Evolutionary conservation across 139 green algal species (phyloP).

Genomic region (Coccomyxa sp.): DNA sequence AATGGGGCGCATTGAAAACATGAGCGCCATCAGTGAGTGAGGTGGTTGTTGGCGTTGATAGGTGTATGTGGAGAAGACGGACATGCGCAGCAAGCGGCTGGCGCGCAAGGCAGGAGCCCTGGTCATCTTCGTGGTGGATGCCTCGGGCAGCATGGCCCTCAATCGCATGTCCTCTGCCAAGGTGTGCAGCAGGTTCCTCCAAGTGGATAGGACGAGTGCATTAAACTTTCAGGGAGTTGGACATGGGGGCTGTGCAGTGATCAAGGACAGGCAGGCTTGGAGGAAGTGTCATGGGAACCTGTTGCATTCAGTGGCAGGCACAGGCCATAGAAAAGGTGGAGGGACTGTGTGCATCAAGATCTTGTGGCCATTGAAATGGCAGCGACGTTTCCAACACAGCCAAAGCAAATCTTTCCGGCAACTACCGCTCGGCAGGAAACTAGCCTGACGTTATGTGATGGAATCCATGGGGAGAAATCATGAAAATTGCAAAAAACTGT

Average conservation of each 20-base stretch:
- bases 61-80: slow-evolving; percentile 95
- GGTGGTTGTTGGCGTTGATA: not conserved
- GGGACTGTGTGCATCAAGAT: too few relatives aligned
- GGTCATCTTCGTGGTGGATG: slow-evolving; percentile 87
- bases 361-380: too few relatives aligned
- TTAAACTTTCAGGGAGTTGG: not conserved
- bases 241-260: not conserved
- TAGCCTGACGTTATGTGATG: too few relatives aligned
- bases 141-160: slow-evolving; percentile 92
- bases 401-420: too few relatives aligned
- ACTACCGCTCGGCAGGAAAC: too few relatives aligned
- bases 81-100: slow-evolving; percentile 96
- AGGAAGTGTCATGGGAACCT: not conserved
- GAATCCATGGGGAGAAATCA: too few relatives aligned
- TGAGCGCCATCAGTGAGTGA: too few relatives aligned
- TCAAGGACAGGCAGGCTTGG: not conserved
- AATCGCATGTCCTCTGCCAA: slow-evolving; percentile 98
- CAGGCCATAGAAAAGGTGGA: too few relatives aligned
- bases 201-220: not conserved
- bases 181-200: slow-evolving; percentile 8
- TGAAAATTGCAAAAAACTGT: not conserved
- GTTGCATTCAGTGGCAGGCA: too few relatives aligned
- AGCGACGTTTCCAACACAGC: too few relatives aligned
- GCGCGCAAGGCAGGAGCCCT: slow-evolving; percentile 94
- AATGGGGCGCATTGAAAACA: too few relatives aligned